These are phyloP conservation scores for Blyttiomyces sp. DNA, from an alignment of 371 early-diverging fungal genomes.

Conservation along the genomic window DNA sequence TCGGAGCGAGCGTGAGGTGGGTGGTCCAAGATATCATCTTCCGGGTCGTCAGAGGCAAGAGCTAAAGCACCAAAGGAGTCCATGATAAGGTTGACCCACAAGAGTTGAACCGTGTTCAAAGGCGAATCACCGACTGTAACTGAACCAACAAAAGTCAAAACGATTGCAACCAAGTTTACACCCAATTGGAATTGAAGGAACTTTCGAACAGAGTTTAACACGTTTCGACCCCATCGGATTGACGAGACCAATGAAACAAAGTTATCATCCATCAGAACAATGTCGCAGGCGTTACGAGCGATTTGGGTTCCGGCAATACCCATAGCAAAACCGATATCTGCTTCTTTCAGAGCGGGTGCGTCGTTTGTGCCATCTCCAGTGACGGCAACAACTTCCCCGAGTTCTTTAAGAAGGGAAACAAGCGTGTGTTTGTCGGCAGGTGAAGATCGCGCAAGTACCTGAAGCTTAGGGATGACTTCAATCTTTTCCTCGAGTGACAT, in stretches of 20 bases:
- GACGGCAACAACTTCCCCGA: slow-evolving; percentile 93
- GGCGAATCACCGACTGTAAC: slow-evolving; percentile 33
- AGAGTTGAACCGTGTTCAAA: slow-evolving; percentile 65
- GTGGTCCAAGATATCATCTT: slow-evolving; percentile 70
- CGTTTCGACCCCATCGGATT: slow-evolving; percentile 92
- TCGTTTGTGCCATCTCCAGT: slow-evolving; percentile 99
- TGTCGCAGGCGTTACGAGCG: slow-evolving; percentile 92
- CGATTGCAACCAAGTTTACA: slow-evolving; percentile 90
- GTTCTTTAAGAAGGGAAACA: slow-evolving; percentile 77
- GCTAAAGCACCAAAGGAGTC: slow-evolving; percentile 85
- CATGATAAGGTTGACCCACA: slow-evolving; percentile 83
- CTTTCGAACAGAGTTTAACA: slow-evolving; percentile 92
- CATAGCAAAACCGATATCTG: slow-evolving; percentile 97
- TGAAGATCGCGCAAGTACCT: slow-evolving; percentile 89
- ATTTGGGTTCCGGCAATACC: slow-evolving; percentile 97
- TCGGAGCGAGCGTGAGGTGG: slow-evolving; percentile 66
- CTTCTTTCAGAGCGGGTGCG: slow-evolving; percentile 92
- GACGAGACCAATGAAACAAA: slow-evolving; percentile 84
- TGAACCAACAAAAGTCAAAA: slow-evolving; percentile 47
- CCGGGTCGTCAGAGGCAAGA: slow-evolving; percentile 84
- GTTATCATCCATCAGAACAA: slow-evolving; percentile 92
- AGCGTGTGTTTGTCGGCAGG: slow-evolving; percentile 93
- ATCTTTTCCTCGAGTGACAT: slow-evolving; percentile 78
- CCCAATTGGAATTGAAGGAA: slow-evolving; percentile 97
- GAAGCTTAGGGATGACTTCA: slow-evolving; percentile 76